Base-by-base conservation (phyloP, 805 yeast species). In the Ogataea trehalophila region DNA sequence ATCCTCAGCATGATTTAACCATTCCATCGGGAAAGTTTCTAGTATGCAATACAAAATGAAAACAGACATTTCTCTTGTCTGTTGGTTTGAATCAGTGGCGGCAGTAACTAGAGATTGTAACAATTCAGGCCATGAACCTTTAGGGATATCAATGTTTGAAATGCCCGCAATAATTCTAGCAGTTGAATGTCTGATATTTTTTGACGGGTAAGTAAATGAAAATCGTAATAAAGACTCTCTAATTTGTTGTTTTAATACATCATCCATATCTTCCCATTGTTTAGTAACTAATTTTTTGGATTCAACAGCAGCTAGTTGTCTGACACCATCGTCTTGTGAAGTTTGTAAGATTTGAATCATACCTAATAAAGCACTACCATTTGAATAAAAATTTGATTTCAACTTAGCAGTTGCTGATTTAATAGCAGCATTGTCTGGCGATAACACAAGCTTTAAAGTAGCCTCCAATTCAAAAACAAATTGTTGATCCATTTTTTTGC, bases 241-340 rank as follows among this genome's bases (percentile, higher is more conserved):
- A 63, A 94, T 82, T 48, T 76, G 75, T 38, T 74, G 71, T 68
- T 83, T 81, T 46, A 77, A 62, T 7, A 72, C 52, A 20, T 66
- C 79, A 55, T 75, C 77, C 38, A 76, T 68, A 6, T 59, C 54
- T 37, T 68, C 73, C 98, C 98, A 94, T 61, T 81, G 82, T 54
- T 76, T 73, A 45, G 75, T 62, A 37, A 91, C 80, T 62, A 86
- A 78, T 68, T 94, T 94, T 70, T 96, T 82, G 37, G 91, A 89
- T 72, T 94, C 99, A 53, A 94, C 96, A 52, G 97, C 95, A n/a
- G 97, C 95, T 52, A 94, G 75, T 68, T 90, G 96, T 61, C 87
- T 85, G 57, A 91, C 65, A 59, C 86, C 87, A 54, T 79, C 84
- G 59, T 83, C 83, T 37, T 75, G 69, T 56, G 83, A 81, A 55